A percentile compares a stretch with the other conserved stretches of the same genome.
Conservation (phyloP, 257 asterid genomes). For the Rauvolfia tetraphylla region DNA sequence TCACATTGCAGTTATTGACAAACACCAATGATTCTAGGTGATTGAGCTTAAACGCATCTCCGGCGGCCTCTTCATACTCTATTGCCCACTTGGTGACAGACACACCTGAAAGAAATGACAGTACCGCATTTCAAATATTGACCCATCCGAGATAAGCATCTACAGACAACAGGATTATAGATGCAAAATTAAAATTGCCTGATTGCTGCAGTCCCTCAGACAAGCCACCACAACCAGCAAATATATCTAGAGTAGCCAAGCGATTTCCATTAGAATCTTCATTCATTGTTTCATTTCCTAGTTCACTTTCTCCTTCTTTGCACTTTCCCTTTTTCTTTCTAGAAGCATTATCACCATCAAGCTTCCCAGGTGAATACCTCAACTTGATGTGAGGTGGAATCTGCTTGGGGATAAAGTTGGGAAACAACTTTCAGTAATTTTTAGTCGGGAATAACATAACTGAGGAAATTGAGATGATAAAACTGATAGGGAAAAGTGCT, state of each 20-base stretch:
- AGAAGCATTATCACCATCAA: constrained; percentile 33
- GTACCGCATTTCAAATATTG: constrained; percentile 18
- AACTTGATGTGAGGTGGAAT: constrained; percentile 65
- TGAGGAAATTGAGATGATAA: neutral
- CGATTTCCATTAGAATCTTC: constrained; percentile 33
- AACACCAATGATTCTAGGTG: constrained; percentile 76
- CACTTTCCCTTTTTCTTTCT: constrained; percentile 74
- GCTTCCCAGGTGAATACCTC: constrained; percentile 45
- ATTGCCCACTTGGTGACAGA: constrained; percentile 88
- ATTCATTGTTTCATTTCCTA: constrained; percentile 32
- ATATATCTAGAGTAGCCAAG: constrained; percentile 73
- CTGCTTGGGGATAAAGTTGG: constrained; percentile 43
- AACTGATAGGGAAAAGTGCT: neutral
- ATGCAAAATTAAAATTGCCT: constrained; percentile 42
- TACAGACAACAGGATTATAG: constrained; percentile 6
- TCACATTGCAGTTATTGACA: constrained; percentile 82
- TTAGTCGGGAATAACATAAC: neutral
- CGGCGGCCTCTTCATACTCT: constrained; percentile 91
- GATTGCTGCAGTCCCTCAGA: constrained; percentile 80
- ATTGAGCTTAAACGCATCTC: constrained; percentile 87
- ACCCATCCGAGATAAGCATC: constrained; percentile 13
- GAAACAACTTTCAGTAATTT: neutral
- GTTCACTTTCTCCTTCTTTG: constrained; percentile 67
- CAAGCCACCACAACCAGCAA: constrained; percentile 98
- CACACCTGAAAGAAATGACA: constrained; percentile 44